A percentile compares a stretch with the other conserved stretches of the same genome.
Evolutionary conservation across 306 rosid genomes (phyloP).

Genomic region (Citrullus mucosospermus): DNA sequence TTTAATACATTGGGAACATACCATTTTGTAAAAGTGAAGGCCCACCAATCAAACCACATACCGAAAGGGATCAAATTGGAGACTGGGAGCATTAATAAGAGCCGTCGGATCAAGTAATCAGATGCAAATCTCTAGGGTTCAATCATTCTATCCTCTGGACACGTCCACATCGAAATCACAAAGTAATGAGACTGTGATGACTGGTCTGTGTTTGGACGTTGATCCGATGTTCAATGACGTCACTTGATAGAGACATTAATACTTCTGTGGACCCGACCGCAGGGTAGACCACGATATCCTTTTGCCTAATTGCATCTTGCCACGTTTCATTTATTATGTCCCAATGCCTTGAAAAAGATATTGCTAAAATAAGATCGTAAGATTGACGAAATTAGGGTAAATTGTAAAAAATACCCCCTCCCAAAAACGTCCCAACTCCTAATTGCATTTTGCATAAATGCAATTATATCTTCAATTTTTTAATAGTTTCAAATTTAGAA

Average conservation of each 20-base stretch:
- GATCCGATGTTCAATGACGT: conserved; percentile 27
- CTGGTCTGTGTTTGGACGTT: conserved; percentile 30
- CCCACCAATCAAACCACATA: background rate
- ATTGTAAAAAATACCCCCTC: no score
- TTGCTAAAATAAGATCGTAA: background rate
- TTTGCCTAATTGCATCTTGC: background rate
- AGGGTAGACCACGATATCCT: conserved; percentile 12
- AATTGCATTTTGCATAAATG: no score
- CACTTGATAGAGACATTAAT: conserved; percentile 34
- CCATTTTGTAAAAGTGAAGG: background rate
- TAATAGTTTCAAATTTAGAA: no score
- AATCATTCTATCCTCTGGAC: conserved; percentile 15
- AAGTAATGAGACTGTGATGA: background rate
- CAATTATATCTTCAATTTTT: no score
- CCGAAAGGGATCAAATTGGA: background rate
- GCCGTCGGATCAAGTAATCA: conserved; percentile 1
- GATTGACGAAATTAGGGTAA: no score
- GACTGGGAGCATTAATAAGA: background rate
- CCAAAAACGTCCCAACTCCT: no score
- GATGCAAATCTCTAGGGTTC: background rate
- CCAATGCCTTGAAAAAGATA: background rate
- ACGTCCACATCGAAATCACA: conserved; percentile 3
- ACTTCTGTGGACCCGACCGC: conserved; percentile 34
- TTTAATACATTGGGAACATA: background rate
- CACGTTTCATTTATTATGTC: background rate